A percentile compares a stretch with the other conserved stretches of the same genome.
phyloP scores from a whole-genome alignment of 345 rosid genomes.

The Citrus cavaleriei region DNA sequence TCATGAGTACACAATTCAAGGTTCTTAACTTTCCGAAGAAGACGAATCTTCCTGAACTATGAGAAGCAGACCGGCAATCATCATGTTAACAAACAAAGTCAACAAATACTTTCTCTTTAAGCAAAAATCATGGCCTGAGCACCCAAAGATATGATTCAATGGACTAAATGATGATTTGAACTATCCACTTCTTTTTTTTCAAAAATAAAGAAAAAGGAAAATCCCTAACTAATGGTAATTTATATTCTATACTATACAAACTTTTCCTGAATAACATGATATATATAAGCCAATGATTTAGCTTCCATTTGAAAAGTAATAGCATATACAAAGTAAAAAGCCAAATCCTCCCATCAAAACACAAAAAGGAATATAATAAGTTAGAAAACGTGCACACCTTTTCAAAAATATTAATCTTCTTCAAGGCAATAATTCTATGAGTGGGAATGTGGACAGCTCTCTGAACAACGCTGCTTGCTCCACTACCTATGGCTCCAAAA shows the following conservation, averaged over 20 bases:
- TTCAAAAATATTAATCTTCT: constrained; percentile 88
- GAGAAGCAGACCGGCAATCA: background rate
- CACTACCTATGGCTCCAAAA: constrained; percentile 92
- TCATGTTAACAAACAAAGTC: background rate
- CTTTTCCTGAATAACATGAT: background rate
- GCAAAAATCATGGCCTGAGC: background rate
- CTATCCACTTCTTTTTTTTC: background rate
- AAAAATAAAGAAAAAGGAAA: background rate
- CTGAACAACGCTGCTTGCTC: constrained; percentile 97
- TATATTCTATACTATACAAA: background rate
- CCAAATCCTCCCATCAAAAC: background rate
- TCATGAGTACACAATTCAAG: background rate
- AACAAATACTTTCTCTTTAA: background rate
- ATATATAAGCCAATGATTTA: background rate
- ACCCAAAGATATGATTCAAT: background rate
- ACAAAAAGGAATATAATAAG: background rate
- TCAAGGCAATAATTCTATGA: constrained; percentile 81
- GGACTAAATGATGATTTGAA: background rate
- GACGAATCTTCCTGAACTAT: background rate
- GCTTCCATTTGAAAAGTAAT: background rate
- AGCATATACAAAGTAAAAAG: background rate
- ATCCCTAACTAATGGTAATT: background rate
- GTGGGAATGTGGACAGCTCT: constrained; percentile 92
- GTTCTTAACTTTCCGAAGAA: background rate
- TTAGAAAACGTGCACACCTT: constrained; percentile 38